Evolutionary conservation across 176 grass and related monocot genomes (phyloP).

Genomic region (Rhynchospora breviuscula): DNA sequence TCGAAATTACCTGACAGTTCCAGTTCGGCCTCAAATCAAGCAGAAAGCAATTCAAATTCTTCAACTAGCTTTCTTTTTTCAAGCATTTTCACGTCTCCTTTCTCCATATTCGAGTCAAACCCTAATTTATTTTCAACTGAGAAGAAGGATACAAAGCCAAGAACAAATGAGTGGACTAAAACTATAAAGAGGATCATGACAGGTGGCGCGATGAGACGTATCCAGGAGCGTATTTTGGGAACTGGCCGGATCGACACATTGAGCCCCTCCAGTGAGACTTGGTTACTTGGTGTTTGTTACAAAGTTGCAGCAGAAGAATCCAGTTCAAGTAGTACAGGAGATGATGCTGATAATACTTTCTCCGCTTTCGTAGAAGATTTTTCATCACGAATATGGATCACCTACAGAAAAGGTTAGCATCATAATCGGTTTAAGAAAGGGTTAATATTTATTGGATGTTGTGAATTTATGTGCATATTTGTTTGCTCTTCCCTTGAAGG

Average conservation of each 20-base stretch:
- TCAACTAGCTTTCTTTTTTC: conserved; percentile 55
- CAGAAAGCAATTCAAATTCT: conserved; percentile 28
- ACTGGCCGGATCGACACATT: conserved; percentile 31
- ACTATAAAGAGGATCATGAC: conserved; percentile 55
- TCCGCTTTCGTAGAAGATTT: conserved; percentile 63
- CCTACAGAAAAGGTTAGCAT: conserved; percentile 81
- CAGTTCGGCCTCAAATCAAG: conserved; percentile 23
- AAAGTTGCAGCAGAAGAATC: conserved; percentile 40
- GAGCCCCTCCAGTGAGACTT: conserved; percentile 48
- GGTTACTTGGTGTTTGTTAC: conserved; percentile 90
- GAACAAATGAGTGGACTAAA: conserved; percentile 63
- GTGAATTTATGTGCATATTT: background rate
- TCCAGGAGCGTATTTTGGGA: conserved; percentile 47
- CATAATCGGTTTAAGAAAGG: background rate
- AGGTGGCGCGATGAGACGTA: conserved; percentile 61
- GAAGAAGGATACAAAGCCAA: conserved; percentile 23
- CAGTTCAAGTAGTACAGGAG: conserved; percentile 22
- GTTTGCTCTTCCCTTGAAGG: conserved; percentile 21
- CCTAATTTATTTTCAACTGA: conserved; percentile 23
- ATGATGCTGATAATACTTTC: conserved; percentile 24
- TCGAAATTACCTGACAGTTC: background rate
- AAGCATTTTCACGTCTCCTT: conserved; percentile 41
- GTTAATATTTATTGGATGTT: background rate
- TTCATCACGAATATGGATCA: conserved; percentile 90
- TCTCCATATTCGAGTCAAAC: conserved; percentile 59